Percentiles rank a stretch among this genome's conserved stretches.
phyloP scores from a whole-genome alignment of 2,329 filamentous ascomycete genomes.

The Aspergillus cejpii region DNA sequence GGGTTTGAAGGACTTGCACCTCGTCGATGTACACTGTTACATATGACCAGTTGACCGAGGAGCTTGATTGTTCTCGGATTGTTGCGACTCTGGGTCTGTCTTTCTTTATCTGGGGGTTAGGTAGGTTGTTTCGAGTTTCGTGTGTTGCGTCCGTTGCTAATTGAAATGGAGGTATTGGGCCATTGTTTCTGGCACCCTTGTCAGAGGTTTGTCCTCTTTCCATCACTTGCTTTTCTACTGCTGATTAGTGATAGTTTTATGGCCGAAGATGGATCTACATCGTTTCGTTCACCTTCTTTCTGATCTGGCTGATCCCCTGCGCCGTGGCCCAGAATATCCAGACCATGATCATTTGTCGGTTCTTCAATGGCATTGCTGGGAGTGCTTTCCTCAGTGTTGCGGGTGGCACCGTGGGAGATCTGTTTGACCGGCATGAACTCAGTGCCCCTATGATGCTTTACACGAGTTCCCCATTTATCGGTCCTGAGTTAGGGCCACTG shows the following conservation, averaged over 20 bases:
- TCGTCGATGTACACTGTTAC: slow-evolving; percentile 86
- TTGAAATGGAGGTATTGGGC: slow-evolving; percentile 46
- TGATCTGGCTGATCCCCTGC: slow-evolving; percentile 74
- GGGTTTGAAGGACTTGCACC: slow-evolving; percentile 59
- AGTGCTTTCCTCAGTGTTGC: slow-evolving; percentile 60
- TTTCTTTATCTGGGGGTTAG: slow-evolving; percentile 73
- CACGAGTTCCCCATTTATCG: slow-evolving; percentile 54
- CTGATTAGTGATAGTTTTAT: slow-evolving; percentile 55
- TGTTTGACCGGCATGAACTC: slow-evolving; percentile 63
- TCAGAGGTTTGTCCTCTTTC: slow-evolving; percentile 45
- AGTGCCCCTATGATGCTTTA: slow-evolving; percentile 80
- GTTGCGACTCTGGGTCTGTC: slow-evolving; percentile 76
- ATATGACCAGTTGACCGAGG: slow-evolving; percentile 66
- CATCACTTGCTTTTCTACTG: background rate
- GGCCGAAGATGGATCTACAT: slow-evolving; percentile 77
- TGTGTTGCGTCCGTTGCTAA: slow-evolving; percentile 9
- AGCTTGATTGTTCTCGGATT: slow-evolving; percentile 64
- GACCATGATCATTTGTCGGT: slow-evolving; percentile 70
- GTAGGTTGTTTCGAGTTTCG: slow-evolving; percentile 18
- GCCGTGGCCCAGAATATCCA: slow-evolving; percentile 75
- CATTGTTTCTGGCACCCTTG: slow-evolving; percentile 57
- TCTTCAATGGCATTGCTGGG: slow-evolving; percentile 51
- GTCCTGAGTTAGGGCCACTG: slow-evolving; percentile 52
- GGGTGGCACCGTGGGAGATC: slow-evolving; percentile 76
- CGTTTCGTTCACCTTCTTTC: slow-evolving; percentile 63